Conservation (phyloP, 2,329 filamentous ascomycete genomes). For the Whalleya microplaca region DNA sequence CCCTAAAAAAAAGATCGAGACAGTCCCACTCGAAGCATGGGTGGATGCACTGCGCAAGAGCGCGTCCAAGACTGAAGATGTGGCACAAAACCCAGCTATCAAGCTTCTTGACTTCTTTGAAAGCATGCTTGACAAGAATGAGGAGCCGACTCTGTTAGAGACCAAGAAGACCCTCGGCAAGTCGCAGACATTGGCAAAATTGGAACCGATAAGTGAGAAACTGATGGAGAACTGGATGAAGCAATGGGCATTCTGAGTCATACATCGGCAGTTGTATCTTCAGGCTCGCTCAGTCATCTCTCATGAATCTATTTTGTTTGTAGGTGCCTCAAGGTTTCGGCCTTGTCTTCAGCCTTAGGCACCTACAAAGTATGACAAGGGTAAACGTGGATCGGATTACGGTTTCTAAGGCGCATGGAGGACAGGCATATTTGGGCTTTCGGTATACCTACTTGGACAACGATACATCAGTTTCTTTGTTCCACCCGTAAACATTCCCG, state of each 20-base stretch:
- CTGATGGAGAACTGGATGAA: not conserved
- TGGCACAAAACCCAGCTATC: conserved; percentile 11
- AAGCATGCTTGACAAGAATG: not conserved
- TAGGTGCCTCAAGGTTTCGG: no score
- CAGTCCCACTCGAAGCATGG: conserved; percentile 19
- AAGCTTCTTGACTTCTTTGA: conserved; percentile 10
- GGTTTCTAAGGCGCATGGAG: no score
- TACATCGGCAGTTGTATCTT: no score
- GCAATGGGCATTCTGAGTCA: not conserved
- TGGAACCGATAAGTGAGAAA: not conserved
- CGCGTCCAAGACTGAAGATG: conserved; percentile 2
- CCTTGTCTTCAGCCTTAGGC: no score
- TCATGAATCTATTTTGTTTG: no score
- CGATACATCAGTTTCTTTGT: no score
- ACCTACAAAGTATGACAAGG: no score
- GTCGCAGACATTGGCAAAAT: not conserved
- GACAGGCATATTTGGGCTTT: no score
- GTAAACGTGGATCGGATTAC: no score
- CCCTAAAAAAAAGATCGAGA: conserved; percentile 5
- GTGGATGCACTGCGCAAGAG: conserved; percentile 21
- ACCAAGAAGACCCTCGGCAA: not conserved
- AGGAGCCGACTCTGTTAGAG: not conserved
- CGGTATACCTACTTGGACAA: no score
- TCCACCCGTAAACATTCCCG: no score
- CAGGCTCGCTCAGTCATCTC: no score